These are phyloP conservation scores for Chloris gayana DNA, from an alignment of 176 grass and related monocot species.

Conservation along the genomic window DNA sequence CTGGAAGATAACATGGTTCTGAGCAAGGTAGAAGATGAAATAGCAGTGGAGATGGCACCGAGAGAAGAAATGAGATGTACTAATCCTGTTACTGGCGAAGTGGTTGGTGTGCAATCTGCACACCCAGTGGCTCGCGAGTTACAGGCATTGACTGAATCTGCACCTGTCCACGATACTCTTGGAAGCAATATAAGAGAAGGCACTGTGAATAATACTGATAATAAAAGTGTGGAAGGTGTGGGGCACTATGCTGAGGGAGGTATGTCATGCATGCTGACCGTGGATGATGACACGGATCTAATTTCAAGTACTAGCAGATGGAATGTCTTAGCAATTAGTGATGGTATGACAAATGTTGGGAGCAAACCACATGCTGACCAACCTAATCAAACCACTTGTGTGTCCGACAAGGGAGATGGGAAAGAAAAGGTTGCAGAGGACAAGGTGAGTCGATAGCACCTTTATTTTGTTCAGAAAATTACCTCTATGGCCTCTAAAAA, in stretches of 20 bases:
- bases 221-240: background rate
- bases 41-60: background rate
- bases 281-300: background rate
- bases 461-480: too few relatives aligned
- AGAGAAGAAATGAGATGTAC: background rate
- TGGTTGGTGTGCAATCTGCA: background rate
- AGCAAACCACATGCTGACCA: background rate
- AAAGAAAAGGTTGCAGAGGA: background rate
- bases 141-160: background rate
- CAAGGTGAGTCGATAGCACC: conserved; percentile 12
- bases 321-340: background rate
- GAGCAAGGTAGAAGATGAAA: background rate
- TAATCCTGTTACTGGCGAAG: background rate
- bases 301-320: background rate
- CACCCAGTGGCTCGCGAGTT: background rate
- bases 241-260: background rate
- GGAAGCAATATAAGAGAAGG: background rate
- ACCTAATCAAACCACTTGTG: background rate
- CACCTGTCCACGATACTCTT: background rate
- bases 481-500: too few relatives aligned
- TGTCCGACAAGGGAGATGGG: background rate
- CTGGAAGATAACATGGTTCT: background rate
- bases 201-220: background rate
- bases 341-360: background rate
- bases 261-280: background rate